These are phyloP conservation scores for Gentiana straminea DNA, from an alignment of 257 asterid species.

Conservation along the genomic window DNA sequence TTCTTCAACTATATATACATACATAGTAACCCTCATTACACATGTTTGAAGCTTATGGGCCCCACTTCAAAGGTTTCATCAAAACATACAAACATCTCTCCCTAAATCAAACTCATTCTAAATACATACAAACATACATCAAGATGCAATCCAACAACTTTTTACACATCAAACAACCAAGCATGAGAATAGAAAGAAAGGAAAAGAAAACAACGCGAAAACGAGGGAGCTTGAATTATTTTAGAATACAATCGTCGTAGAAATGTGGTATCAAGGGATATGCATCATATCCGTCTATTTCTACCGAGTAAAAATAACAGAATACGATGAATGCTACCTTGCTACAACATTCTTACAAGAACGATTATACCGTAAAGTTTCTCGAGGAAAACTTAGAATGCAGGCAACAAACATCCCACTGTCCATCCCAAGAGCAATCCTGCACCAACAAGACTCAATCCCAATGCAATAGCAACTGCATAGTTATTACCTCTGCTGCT, in stretches of 20 bases:
- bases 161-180: slow-evolving; percentile 8
- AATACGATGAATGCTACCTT: too few species aligned
- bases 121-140: background rate
- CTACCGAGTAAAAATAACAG: too few species aligned
- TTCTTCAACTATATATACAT: too few species aligned
- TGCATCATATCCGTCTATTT: too few species aligned
- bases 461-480: slow-evolving; percentile 56
- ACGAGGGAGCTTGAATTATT: background rate
- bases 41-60: too few species aligned
- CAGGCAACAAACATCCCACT: slow-evolving; percentile 56
- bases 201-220: background rate
- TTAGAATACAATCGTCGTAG: too few species aligned
- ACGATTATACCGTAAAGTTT: too few species aligned
- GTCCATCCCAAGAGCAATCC: slow-evolving; percentile 87
- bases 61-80: too few species aligned
- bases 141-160: background rate
- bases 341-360: too few species aligned
- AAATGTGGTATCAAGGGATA: too few species aligned
- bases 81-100: too few species aligned
- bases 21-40: too few species aligned
- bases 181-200: slow-evolving; percentile 5
- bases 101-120: background rate
- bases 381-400: slow-evolving; percentile 26
- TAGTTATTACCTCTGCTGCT: slow-evolving; percentile 25
- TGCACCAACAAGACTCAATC: slow-evolving; percentile 78